These are phyloP conservation scores for Rhytidhysteron rufulum DNA, from an alignment of 2,329 filamentous ascomycete species.

Conservation along the genomic window DNA sequence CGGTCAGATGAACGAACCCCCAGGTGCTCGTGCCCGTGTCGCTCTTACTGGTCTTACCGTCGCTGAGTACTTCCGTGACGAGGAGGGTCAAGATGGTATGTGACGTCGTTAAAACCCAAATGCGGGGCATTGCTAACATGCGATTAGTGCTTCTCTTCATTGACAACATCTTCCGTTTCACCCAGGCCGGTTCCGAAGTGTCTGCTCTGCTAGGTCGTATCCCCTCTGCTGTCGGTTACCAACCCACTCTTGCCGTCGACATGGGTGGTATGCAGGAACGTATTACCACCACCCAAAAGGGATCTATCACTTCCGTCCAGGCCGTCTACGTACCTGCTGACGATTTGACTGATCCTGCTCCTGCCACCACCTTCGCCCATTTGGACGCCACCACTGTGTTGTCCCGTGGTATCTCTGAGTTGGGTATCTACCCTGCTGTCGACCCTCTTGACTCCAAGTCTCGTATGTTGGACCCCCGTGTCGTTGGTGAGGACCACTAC, in stretches of 20 bases:
- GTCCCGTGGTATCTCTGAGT: conserved; percentile 99
- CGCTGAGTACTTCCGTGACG: conserved; percentile 78
- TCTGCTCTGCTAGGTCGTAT: conserved; percentile 99
- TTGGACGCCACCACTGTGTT: conserved; percentile 99
- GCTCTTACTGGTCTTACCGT: conserved; percentile 82
- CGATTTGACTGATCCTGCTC: conserved; percentile 99
- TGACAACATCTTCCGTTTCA: conserved; percentile 99
- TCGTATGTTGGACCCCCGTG: conserved; percentile 98
- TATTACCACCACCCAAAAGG: conserved; percentile 99
- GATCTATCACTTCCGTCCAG: conserved; percentile 99
- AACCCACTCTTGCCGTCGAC: conserved; percentile 95
- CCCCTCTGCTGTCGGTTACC: conserved; percentile 99
- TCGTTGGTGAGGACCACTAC: conserved; percentile 98
- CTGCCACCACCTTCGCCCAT: conserved; percentile 98
- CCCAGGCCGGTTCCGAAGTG: conserved; percentile 99
- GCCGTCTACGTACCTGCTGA: conserved; percentile 99
- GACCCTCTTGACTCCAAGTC: conserved; percentile 99
- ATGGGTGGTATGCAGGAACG: conserved; percentile 99
- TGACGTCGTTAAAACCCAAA: no score
- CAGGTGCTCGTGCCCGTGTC: conserved; percentile 98
- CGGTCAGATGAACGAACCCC: conserved; percentile 99
- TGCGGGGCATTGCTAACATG: conserved; percentile 20
- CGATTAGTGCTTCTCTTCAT: conserved; percentile 89
- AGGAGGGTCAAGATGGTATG: conserved; percentile 82
- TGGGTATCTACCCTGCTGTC: conserved; percentile 99